Base-by-base conservation (phyloP, 139 green algal species). In the Tetraselmis striata region DNA sequence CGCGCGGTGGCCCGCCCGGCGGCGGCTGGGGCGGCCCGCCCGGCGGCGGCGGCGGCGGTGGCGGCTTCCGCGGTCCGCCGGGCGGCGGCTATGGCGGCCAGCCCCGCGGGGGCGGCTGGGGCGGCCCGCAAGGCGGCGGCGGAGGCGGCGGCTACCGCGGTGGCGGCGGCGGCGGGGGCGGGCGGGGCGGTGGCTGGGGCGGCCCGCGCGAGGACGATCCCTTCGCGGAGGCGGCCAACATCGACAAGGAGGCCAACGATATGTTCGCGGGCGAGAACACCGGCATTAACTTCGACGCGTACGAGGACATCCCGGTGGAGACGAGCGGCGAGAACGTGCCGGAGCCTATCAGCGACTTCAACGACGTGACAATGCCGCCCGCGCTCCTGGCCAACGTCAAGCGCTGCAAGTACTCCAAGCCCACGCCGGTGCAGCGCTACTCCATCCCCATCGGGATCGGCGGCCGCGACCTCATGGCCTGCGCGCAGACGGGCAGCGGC, bases 251-350 rank as follows among this genome's bases (percentile, higher is more conserved):
- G 79, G 67, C 87, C 23, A 90, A 95, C 81, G 79, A 81, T 31
- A 80, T 98, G 32, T 98, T 98, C 77, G 75, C 76, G 1, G 85
- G 83, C 0, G 94, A 98, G 90, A 98, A 98, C 90, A 98, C 96
- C 0, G 96, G 95, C 74, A 99, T 99, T 83, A 67, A 67, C 18
- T 67, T 67, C 18, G 45, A 67, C 18, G 45, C 45, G 5, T 99
- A 99, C 80, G 96, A 99, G 81, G 96, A 99, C 92, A 99, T 99
- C 84, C 96, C 96, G 1, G 96, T 98, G 59, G 96, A 95, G 83
- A 95, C 93, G 28, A 93, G 87, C 67, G 96, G 96, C n/a, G 82
- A 91, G 28, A 89, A 98, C 79, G 87, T 93, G 26, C 97, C 97
- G 11, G 67, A 88, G 23, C 86, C 93, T 2, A 96, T 98, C 32